Evolutionary conservation across 129 eudicot species (phyloP).

Genomic region (Saposhnikovia divaricata): DNA sequence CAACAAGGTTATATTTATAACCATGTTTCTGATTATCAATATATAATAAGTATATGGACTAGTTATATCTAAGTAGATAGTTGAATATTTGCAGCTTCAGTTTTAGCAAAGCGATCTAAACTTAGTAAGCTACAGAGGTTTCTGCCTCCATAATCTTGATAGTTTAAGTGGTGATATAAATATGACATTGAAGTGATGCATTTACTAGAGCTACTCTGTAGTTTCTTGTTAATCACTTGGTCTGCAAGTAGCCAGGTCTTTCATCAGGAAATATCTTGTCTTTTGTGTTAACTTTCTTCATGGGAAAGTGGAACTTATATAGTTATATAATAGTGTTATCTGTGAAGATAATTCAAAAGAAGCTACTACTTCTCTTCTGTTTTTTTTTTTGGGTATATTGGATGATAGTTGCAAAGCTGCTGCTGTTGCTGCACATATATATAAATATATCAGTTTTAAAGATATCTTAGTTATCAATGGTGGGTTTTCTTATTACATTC

Average conservation of each 20-base stretch:
- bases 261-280: background rate
- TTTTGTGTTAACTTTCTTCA: constrained; percentile 1
- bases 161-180: background rate
- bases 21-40: background rate
- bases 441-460: background rate
- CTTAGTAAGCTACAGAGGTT: background rate
- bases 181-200: background rate
- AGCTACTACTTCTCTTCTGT: background rate
- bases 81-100: constrained; percentile 3
- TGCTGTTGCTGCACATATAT: constrained; percentile 1
- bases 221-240: background rate
- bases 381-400: background rate
- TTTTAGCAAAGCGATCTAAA: background rate
- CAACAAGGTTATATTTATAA: background rate
- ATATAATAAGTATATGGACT: background rate
- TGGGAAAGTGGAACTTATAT: background rate
- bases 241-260: background rate
- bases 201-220: background rate
- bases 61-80: background rate
- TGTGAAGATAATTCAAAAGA: background rate
- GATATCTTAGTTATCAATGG: background rate
- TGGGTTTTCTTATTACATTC: background rate
- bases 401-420: background rate
- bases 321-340: too few species aligned
- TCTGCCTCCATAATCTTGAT: background rate